Evolutionary conservation across 169 alveolate genomes (phyloP).

Genomic region (Plasmodium coatneyi): DNA sequence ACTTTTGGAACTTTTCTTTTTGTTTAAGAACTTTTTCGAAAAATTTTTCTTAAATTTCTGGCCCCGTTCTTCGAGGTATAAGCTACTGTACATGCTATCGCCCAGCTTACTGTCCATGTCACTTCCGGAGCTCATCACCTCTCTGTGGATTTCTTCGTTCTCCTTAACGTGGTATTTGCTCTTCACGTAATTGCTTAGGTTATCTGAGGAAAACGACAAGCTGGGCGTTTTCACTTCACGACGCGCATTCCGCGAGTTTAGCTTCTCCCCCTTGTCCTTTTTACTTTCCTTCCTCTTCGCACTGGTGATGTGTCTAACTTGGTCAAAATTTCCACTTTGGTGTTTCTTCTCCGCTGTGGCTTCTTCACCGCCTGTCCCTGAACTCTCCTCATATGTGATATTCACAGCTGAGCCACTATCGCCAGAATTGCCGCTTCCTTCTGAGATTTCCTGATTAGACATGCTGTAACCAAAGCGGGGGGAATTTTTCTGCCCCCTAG

Average conservation of each 20-base stretch:
- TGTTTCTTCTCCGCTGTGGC: neutral
- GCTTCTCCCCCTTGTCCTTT: neutral
- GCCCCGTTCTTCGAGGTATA: neutral
- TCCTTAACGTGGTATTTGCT: neutral
- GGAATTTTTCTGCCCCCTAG: slow-evolving; percentile 1
- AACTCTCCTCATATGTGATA: neutral
- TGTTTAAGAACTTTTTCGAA: slow-evolving; percentile 1
- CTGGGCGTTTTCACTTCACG: neutral
- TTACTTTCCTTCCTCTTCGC: slow-evolving; percentile 21
- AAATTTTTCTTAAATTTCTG: neutral
- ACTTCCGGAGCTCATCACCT: slow-evolving; percentile 6
- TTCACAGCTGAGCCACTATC: neutral
- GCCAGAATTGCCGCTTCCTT: neutral
- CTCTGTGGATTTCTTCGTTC: neutral
- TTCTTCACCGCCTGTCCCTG: neutral
- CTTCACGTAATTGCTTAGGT: neutral
- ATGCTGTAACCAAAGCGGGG: slow-evolving; percentile 59
- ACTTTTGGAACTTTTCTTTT: neutral
- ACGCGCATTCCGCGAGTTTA: neutral
- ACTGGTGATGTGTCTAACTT: neutral
- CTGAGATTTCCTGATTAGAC: slow-evolving; percentile 8
- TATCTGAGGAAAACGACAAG: slow-evolving; percentile 3
- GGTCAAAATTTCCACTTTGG: neutral
- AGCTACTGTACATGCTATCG: slow-evolving; percentile 14
- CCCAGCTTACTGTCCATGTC: neutral